Evolutionary conservation across 2,329 filamentous ascomycete genomes (phyloP), one percentile per base, ranked within the genome.

Genomic region (Alternaria longipes): DNA sequence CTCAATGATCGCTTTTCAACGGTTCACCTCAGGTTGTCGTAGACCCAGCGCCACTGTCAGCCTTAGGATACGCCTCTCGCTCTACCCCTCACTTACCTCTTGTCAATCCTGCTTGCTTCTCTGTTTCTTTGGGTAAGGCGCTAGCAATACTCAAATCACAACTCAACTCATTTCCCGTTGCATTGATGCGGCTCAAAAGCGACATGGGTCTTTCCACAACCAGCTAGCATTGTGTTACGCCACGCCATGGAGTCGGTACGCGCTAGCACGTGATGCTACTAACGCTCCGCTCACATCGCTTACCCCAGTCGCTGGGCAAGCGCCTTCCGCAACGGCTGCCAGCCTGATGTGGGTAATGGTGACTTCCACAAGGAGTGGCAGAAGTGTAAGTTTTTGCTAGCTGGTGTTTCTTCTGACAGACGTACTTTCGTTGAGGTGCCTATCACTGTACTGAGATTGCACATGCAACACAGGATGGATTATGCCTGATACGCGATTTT

Each of bases 281-380:
- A 58, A 54, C 28, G 36, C 49, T 41, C 26, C 36, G 38, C 54
- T 49, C 32, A 22, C 41, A 28, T 56, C 54, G 59, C 54, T 58
- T 49, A 56, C 20, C 42, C 50, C 20, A 36, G 36, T 42, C 42
- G 18, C 16, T 38, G 32, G 46, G 32, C 8, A 24, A 50, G 30
- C 34, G 38, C 9, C 20, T 36, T 24, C 18, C 36, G 42, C 54
- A 50, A 28, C 22, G 44, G 54, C 54, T 26, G 30, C 58, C 54
- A 54, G 34, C 38, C 54, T 61, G 44, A 61, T 61, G n/a, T 49
- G 49, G 49, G 36, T 44, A 58, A 61, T 50, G 49, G 42, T 61
- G 3, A 22, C 16, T n/a, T 26, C n/a, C 24, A 4, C 30, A 22
- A 26, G 22, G 36, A 14, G 32, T 56, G 45, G 44, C n/a, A 12